Evolutionary conservation across 306 rosid genomes (phyloP).

Genomic region (Corylus americana): DNA sequence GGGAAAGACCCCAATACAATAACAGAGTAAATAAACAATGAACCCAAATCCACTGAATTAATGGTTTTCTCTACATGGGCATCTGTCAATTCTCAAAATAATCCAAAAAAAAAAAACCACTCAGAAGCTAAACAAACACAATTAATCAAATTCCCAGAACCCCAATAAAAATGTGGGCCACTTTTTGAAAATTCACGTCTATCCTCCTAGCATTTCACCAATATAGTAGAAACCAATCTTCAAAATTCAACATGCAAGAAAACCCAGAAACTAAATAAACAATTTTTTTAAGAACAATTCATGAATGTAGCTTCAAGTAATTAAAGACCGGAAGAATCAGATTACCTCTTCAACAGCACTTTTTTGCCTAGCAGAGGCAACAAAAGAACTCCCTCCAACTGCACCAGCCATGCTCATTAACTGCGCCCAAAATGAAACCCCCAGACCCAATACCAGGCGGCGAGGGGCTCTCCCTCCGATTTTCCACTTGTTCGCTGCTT

Average conservation of each 20-base stretch:
- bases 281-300: neutral
- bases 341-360: slow-evolving; percentile 60
- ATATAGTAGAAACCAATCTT: neutral
- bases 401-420: slow-evolving; percentile 45
- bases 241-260: neutral
- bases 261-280: neutral
- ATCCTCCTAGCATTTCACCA: neutral
- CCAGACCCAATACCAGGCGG: slow-evolving; percentile 59
- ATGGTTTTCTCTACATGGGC: neutral
- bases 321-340: neutral
- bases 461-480: slow-evolving; percentile 43
- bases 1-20: neutral
- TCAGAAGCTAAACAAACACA: neutral
- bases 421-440: slow-evolving; percentile 50
- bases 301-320: neutral
- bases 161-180: neutral
- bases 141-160: neutral
- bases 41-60: neutral
- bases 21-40: neutral
- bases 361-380: slow-evolving; percentile 57
- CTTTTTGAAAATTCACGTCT: neutral
- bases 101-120: no score
- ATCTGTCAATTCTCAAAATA: neutral
- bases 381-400: slow-evolving; percentile 45
- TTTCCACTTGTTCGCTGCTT: slow-evolving; percentile 28